These are phyloP conservation scores for Plasmodium chabaudi DNA, from an alignment of 169 alveolate genomes.

Conservation along the genomic window DNA sequence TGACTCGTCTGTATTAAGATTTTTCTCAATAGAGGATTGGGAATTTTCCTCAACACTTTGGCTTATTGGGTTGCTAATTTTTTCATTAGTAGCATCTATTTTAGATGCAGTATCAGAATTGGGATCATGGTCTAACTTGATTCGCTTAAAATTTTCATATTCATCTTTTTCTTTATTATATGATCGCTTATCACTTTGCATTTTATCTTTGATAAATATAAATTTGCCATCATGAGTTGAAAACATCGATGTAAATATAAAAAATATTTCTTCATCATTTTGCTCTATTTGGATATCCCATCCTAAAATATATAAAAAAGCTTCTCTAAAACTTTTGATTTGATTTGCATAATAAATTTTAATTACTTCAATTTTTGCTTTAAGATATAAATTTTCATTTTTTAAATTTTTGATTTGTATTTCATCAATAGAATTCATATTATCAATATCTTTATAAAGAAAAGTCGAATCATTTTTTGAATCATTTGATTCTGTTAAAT, in stretches of 20 bases:
- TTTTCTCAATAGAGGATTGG: neutral
- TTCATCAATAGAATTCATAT: conserved; percentile 24
- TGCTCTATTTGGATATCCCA: conserved; percentile 76
- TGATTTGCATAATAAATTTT: conserved; percentile 64
- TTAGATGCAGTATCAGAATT: neutral
- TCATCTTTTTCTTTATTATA: neutral
- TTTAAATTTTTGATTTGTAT: conserved; percentile 17
- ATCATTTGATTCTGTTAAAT: neutral
- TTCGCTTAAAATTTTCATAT: neutral
- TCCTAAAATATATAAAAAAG: conserved; percentile 57
- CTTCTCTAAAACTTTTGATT: conserved; percentile 71
- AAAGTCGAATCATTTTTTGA: conserved; percentile 6
- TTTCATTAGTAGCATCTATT: neutral
- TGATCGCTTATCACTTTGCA: conserved; percentile 29
- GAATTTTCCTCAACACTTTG: neutral
- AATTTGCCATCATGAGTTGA: conserved; percentile 75
- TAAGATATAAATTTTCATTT: conserved; percentile 66
- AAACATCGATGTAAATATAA: conserved; percentile 65
- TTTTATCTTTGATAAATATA: conserved; percentile 46
- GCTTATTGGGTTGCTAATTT: neutral
- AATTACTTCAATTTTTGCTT: conserved; percentile 60
- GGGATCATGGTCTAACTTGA: neutral
- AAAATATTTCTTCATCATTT: conserved; percentile 55
- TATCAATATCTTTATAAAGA: conserved; percentile 33
- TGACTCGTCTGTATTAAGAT: neutral